Evolutionary conservation across 2,329 filamentous ascomycete genomes (phyloP).

Genomic region (Scortechinia acanthostroma): DNA sequence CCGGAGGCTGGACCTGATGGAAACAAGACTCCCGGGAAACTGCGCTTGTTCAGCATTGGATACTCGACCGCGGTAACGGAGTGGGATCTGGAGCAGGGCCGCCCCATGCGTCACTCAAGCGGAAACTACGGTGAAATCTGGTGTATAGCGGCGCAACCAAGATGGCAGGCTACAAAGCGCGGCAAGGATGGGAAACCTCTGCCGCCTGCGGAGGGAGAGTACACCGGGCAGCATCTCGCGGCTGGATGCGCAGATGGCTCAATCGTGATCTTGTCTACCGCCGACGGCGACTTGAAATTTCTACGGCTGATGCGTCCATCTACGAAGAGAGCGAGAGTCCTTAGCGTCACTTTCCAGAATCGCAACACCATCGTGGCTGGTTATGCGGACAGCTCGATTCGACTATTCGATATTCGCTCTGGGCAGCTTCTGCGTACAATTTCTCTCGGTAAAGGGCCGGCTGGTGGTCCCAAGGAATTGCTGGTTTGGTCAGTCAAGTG

Average conservation of each 20-base stretch:
- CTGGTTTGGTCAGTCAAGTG: slow-evolving; percentile 68
- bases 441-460: slow-evolving; percentile 52
- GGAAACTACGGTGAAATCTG: slow-evolving; percentile 70
- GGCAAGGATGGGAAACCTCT: slow-evolving; percentile 5
- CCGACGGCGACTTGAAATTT: slow-evolving; percentile 57
- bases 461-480: slow-evolving; percentile 54
- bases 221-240: slow-evolving; percentile 37
- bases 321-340: slow-evolving; percentile 59
- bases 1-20: slow-evolving; percentile 40
- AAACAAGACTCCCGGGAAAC: slow-evolving; percentile 40
- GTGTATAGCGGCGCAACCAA: slow-evolving; percentile 67
- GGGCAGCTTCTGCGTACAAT: slow-evolving; percentile 54
- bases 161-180: slow-evolving; percentile 21
- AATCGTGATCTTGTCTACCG: slow-evolving; percentile 59
- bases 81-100: slow-evolving; percentile 63
- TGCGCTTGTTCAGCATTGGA: slow-evolving; percentile 68
- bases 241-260: slow-evolving; percentile 67
- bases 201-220: slow-evolving; percentile 14
- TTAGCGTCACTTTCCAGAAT: slow-evolving; percentile 64
- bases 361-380: slow-evolving; percentile 61
- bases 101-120: slow-evolving; percentile 53
- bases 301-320: slow-evolving; percentile 47
- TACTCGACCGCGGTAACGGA: slow-evolving; percentile 66
- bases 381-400: slow-evolving; percentile 65
- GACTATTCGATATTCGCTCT: slow-evolving; percentile 60